Conservation (phyloP, 495 filamentous ascomycete species). For the Hypoxylon fragiforme region DNA sequence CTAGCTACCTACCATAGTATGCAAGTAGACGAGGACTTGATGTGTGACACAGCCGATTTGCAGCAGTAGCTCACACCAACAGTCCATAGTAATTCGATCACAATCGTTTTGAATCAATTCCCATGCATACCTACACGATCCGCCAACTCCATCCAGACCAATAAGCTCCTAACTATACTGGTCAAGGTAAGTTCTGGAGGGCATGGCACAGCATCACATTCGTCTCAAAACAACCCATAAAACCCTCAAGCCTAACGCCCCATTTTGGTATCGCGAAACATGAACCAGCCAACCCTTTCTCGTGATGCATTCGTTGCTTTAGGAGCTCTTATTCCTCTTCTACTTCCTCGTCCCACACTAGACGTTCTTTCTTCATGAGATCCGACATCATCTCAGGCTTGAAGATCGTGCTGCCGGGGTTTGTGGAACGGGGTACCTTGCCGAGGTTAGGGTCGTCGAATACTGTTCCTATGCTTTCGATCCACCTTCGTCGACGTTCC, state of each 20-base stretch:
- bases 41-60: no score
- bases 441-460: constrained; percentile 69
- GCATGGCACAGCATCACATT: background rate
- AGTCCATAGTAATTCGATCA: no score
- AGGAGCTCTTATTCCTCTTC: constrained; percentile 46
- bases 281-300: background rate
- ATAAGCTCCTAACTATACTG: no score
- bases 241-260: background rate
- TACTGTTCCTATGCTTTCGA: constrained; percentile 80
- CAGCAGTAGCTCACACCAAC: no score
- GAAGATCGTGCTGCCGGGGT: constrained; percentile 63
- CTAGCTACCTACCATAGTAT: no score
- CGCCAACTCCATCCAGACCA: background rate
- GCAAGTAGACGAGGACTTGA: no score
- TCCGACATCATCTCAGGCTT: constrained; percentile 54
- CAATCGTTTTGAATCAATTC: no score
- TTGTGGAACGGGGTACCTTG: constrained; percentile 50
- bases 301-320: background rate
- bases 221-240: background rate
- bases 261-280: background rate
- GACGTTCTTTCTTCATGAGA: constrained; percentile 68
- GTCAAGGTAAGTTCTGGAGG: no score
- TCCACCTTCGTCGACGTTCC: constrained; percentile 86
- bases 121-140: no score
- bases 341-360: constrained; percentile 74